Evolutionary conservation across 2,329 filamentous ascomycete species (phyloP).

Genomic region (Xylariomycetidae sp.): DNA sequence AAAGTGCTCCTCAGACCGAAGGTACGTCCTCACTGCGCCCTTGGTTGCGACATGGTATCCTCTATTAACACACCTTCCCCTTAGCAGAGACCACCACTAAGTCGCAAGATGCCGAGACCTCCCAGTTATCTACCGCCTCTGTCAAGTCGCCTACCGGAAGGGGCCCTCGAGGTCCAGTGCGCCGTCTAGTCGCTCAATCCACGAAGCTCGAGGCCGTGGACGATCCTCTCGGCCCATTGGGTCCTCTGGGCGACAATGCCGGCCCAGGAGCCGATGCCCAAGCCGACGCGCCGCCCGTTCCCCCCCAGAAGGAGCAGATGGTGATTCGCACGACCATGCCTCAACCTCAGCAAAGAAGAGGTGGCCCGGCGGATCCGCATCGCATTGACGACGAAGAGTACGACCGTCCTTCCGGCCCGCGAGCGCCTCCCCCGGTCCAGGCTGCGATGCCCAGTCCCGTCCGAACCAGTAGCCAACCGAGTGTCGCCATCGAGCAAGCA

Average conservation of each 20-base stretch:
- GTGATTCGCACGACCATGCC: conserved; percentile 55
- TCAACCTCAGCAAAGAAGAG: conserved; percentile 32
- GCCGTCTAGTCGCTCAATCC: conserved; percentile 65
- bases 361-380: conserved; percentile 50
- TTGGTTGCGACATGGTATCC: no score
- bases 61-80: no score
- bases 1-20: no score
- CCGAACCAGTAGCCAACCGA: conserved; percentile 57
- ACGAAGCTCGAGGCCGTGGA: conserved; percentile 73
- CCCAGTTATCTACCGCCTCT: conserved; percentile 25
- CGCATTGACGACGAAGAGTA: conserved; percentile 67
- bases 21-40: no score
- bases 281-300: conserved; percentile 55
- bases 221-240: conserved; percentile 72
- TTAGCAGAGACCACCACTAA: conserved; percentile 16
- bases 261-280: conserved; percentile 26
- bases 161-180: conserved; percentile 29
- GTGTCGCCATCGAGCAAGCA: conserved; percentile 86
- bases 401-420: conserved; percentile 42
- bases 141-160: conserved; percentile 22
- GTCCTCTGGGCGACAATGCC: conserved; percentile 52
- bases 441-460: conserved; percentile 47
- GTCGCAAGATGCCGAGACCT: conserved; percentile 21
- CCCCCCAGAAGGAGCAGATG: conserved; percentile 61
- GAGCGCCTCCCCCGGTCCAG: conserved; percentile 61